Evolutionary conservation across 2,329 filamentous ascomycete genomes (phyloP).

Genomic region (Dothistroma pini): DNA sequence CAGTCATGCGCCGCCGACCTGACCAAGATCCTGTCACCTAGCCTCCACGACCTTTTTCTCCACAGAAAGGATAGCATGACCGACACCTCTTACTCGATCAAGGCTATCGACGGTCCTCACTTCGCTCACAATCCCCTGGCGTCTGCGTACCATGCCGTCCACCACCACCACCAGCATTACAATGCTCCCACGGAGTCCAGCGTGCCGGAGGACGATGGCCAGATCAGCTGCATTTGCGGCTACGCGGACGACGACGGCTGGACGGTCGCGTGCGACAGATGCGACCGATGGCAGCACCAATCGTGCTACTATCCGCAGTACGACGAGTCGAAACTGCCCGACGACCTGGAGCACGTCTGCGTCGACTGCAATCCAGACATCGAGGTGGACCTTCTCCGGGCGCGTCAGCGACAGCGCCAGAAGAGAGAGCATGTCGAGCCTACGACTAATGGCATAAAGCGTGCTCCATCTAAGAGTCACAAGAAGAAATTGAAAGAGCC

Average conservation of each 20-base stretch:
- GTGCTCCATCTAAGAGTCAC: constrained; percentile 72
- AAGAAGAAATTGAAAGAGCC: constrained; percentile 82
- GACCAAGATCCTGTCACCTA: constrained; percentile 31
- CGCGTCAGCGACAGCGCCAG: constrained; percentile 49
- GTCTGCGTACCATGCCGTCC: constrained; percentile 31
- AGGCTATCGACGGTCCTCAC: constrained; percentile 33
- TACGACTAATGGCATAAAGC: constrained; percentile 59
- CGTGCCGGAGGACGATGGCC: constrained; percentile 74
- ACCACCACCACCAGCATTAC: constrained; percentile 25
- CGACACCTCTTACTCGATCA: constrained; percentile 32
- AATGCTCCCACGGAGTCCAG: constrained; percentile 18
- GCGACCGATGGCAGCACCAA: constrained; percentile 98
- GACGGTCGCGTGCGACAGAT: constrained; percentile 93
- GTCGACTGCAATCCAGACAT: constrained; percentile 76
- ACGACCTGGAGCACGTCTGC: constrained; percentile 69
- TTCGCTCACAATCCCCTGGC: constrained; percentile 21
- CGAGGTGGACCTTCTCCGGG: constrained; percentile 67
- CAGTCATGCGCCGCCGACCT: constrained; percentile 37
- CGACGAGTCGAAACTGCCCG: constrained; percentile 59
- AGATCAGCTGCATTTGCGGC: constrained; percentile 96
- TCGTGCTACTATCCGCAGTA: constrained; percentile 86
- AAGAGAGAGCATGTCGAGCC: constrained; percentile 50
- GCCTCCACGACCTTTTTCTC: constrained; percentile 24
- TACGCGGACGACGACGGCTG: constrained; percentile 94
- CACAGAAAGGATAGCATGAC: constrained; percentile 39